These are phyloP conservation scores for Aureoboletus auriporus DNA, from an alignment of 768 basidiomycete genomes.

Conservation along the genomic window DNA sequence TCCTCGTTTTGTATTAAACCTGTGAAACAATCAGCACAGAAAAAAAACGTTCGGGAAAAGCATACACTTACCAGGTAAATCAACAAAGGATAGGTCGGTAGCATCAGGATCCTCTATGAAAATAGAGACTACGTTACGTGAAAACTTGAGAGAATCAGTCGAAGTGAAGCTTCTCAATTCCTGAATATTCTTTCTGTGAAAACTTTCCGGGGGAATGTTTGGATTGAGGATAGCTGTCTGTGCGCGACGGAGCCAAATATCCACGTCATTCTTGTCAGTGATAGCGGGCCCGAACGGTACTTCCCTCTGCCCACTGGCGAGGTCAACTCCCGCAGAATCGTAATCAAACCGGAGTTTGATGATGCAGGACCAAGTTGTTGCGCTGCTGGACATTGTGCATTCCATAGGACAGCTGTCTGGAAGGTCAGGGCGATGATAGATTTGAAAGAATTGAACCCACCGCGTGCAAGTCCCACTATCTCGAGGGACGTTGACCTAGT, in stretches of 20 bases:
- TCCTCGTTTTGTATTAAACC: conserved; percentile 58
- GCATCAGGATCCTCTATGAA: conserved; percentile 41
- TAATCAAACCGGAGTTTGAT: conserved; percentile 40
- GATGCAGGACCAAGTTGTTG: conserved; percentile 39
- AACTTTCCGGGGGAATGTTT: conserved; percentile 6
- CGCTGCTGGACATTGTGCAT: conserved; percentile 42
- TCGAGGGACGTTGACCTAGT: conserved; percentile 55
- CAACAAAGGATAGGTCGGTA: conserved; percentile 50
- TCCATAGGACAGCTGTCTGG: conserved; percentile 48
- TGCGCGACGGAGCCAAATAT: conserved; percentile 43
- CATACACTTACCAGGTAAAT: conserved; percentile 44
- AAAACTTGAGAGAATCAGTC: conserved; percentile 35
- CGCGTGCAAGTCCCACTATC: conserved; percentile 60
- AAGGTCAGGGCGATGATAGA: too few species aligned
- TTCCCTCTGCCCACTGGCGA: background rate
- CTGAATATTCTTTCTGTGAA: conserved; percentile 18
- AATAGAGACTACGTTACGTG: conserved; percentile 47
- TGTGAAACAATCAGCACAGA: conserved; percentile 19
- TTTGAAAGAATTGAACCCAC: conserved; percentile 24
- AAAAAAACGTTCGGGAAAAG: background rate
- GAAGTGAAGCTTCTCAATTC: conserved; percentile 26
- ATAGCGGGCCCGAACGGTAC: conserved; percentile 30
- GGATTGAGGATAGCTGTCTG: conserved; percentile 43
- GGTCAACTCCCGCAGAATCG: conserved; percentile 16
- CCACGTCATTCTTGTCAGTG: conserved; percentile 30